Percentiles rank a stretch among this genome's conserved stretches.
Evolutionary conservation across 208 protist species (phyloP).

Genomic region (Trypanosoma platydactyli): DNA sequence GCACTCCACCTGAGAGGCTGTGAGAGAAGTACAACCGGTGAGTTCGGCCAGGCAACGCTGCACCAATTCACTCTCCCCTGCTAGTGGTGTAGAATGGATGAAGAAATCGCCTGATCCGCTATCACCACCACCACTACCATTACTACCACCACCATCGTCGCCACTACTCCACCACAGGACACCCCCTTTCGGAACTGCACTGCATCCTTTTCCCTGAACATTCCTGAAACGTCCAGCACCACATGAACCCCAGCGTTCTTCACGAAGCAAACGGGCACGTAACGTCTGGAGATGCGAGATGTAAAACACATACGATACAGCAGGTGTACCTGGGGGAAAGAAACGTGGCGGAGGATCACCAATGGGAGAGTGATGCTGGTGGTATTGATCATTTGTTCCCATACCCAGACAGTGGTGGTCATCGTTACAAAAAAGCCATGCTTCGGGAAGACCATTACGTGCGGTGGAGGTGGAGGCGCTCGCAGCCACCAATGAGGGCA

Average conservation of each 20-base stretch:
- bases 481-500: conserved; percentile 61
- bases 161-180: conserved; percentile 26
- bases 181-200: neutral
- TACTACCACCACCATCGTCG: neutral
- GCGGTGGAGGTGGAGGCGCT: conserved; percentile 30
- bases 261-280: conserved; percentile 22
- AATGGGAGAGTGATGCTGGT: neutral
- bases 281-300: conserved; percentile 32
- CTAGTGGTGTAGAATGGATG: neutral
- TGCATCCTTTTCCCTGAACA: neutral
- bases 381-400: conserved; percentile 2
- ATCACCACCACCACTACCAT: neutral
- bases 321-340: conserved; percentile 60
- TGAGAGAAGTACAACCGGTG: conserved; percentile 36
- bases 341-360: conserved; percentile 32
- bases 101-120: conserved; percentile 10
- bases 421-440: conserved; percentile 45
- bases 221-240: conserved; percentile 9
- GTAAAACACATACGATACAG: conserved; percentile 67
- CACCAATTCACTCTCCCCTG: conserved; percentile 13
- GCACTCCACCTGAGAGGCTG: conserved; percentile 71
- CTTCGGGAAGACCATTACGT: conserved; percentile 36
- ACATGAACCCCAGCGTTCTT: neutral
- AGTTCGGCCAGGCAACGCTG: conserved; percentile 27
- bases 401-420: neutral